Base-by-base conservation (phyloP, 2,329 filamentous ascomycete genomes). In the Elsinoe fawcettii region DNA sequence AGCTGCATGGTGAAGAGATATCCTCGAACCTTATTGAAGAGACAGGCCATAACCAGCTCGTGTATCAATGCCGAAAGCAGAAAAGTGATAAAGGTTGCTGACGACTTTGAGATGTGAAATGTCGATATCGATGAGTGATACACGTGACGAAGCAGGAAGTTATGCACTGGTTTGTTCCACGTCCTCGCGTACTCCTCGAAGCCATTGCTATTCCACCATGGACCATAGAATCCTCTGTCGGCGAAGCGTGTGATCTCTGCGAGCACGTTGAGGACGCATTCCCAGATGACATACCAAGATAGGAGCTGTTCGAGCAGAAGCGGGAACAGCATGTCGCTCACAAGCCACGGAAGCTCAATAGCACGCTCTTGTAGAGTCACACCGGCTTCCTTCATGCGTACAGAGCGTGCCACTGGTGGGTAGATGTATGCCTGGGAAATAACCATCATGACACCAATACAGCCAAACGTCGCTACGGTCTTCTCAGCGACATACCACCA, bases 211-310 rank as follows among this genome's bases (percentile, higher is more conserved):
- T 79, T 78, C 78, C 77, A 79, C 77, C 77, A 77, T 62, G 75
- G 72, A 60, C 75, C 72, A 60, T 76, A 75, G 70, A 90, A 90
- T 60, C 82, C 85, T 47, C 87, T 81, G 67, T 91, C 88, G 3
- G 87, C 87, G 67, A 91, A 92, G 61, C 78, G 77, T 0, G 87
- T 90, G 57, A 91, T 68, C 70, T 92, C 88, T 3, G 87, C 88
- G 20, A 91, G 75, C 12, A 88, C 80, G 68, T 91, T 91, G 60
- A 90, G 74, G 23, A 76, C 67, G 60, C 75, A 78, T 63, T 78
- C 76, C 88, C 88, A 92, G 62, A 91, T 90, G 25, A 92, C 79
- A 68, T 90, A 91, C 85, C 87, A 92, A 0, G 82, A 79, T 58
- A 89, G 78, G 55, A 91, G 71, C 60, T 90, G 89, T 67, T 91